phyloP scores from a whole-genome alignment of 495 filamentous ascomycete genomes.

The Collariella sp. region DNA sequence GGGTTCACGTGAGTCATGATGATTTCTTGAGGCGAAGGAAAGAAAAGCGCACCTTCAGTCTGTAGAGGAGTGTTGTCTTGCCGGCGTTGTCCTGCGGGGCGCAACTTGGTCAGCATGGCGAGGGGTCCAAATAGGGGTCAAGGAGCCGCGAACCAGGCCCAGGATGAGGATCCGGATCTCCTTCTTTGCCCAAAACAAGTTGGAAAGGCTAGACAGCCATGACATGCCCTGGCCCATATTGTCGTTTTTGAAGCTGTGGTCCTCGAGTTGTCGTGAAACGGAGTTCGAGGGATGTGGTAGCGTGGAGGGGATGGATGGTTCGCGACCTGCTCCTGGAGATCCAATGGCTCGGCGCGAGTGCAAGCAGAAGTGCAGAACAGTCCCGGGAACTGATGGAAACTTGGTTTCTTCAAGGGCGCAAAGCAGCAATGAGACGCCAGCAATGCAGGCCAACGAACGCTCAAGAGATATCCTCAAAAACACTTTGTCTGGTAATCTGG shows the following conservation, averaged over 20 bases:
- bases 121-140: background rate
- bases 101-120: constrained; percentile 19
- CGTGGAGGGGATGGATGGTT: background rate
- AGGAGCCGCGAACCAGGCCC: constrained; percentile 61
- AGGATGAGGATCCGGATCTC: constrained; percentile 95
- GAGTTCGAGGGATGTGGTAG: background rate
- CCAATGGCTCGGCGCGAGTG: background rate
- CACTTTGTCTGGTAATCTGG: background rate
- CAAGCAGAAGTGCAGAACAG: background rate
- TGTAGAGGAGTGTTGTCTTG: constrained; percentile 94
- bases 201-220: constrained; percentile 60
- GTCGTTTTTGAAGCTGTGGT: constrained; percentile 9
- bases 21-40: background rate
- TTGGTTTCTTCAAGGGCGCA: background rate
- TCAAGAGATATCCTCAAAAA: background rate
- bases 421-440: background rate
- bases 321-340: background rate
- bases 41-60: constrained; percentile 65
- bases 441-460: background rate
- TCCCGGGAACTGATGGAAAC: background rate
- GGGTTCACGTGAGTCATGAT: constrained; percentile 4
- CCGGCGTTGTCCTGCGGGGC: constrained; percentile 84
- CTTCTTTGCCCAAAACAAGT: constrained; percentile 81
- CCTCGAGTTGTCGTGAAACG: background rate
- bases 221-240: constrained; percentile 78